Base-by-base conservation (phyloP, 1,284 basidiomycete species). In the Serendipita sp. region DNA sequence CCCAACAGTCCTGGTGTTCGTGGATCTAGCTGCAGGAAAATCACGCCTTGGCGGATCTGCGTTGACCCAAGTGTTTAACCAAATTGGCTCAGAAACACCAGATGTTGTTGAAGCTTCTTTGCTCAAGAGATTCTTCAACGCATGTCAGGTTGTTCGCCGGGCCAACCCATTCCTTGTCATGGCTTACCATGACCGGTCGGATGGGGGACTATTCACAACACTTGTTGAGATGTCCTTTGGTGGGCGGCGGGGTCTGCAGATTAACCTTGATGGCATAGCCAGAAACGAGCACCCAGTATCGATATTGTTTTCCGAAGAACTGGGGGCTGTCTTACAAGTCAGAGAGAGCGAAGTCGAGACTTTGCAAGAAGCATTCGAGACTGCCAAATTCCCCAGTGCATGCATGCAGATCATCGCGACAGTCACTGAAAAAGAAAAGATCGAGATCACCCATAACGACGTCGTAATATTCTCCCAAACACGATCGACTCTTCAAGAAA, bases 151-250 rank as follows among this genome's bases (percentile, higher is more conserved):
- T 3, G 77, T 93, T 60, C 87, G 87, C 70, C 71, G 74, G 64
- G 75, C 76, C 2, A 74, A 82, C 60, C 80, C 83, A 3, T 82
- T 77, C 1, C 72, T 90, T 29, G 84, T 99, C 0, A 78, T 98
- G 44, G 94, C 96, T 0, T 99, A 99, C 73, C 96, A 99, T 73
- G 96, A 99, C 74, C 85, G 95, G 22, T 98, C 95, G 0, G 96
- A 99, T 70, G 96, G 96, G 63, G 96, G 95, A 53, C 76, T 99
- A 41, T 88, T 99, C 72, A 87, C 91, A 0, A 89, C 94, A 2
- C 72, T 97, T 35, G 86, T 79, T n/a, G 96, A 99, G 75, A 99
- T 99, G 96, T 82, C 84, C 50, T 98, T 99, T 70, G 93, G 95
- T 3, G 94, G 93, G 29, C 83, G 87, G 62, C 80, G 84, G 8